phyloP scores from a whole-genome alignment of 2,329 filamentous ascomycete species.

The Zopfia rhizophila region DNA sequence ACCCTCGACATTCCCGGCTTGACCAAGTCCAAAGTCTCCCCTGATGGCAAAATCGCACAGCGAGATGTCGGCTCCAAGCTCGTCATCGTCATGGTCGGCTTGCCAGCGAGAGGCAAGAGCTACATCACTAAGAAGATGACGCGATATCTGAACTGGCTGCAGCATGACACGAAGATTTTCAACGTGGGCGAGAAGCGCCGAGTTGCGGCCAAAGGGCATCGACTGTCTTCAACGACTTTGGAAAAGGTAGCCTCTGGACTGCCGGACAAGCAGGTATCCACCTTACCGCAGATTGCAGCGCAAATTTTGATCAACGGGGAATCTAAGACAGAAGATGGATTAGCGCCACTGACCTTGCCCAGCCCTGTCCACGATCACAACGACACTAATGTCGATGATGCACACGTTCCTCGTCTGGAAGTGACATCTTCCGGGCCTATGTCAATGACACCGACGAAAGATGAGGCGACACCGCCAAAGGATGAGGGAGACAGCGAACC shows the following conservation, averaged over 20 bases:
- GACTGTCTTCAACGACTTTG: constrained; percentile 43
- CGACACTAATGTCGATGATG: constrained; percentile 40
- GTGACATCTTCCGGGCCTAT: constrained; percentile 5
- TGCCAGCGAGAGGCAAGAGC: constrained; percentile 94
- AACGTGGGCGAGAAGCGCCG: constrained; percentile 94
- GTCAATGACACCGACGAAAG: no score
- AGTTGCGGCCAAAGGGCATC: constrained; percentile 72
- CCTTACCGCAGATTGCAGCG: constrained; percentile 56
- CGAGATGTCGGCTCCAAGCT: constrained; percentile 96
- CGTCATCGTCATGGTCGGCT: constrained; percentile 97
- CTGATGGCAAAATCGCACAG: constrained; percentile 92
- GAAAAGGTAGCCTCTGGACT: constrained; percentile 39
- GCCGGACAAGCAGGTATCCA: constrained; percentile 37
- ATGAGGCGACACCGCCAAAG: constrained; percentile 23
- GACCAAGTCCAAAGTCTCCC: constrained; percentile 93
- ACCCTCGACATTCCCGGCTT: constrained; percentile 97
- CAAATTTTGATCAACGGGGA: constrained; percentile 70
- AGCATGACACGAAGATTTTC: constrained; percentile 95
- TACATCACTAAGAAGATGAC: constrained; percentile 99
- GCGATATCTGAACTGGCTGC: constrained; percentile 94
- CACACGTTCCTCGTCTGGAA: constrained; percentile 30
- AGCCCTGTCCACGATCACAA: constrained; percentile 35
- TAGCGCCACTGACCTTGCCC: constrained; percentile 45
- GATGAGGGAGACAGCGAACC: constrained; percentile 56
- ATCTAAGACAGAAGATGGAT: constrained; percentile 50